A percentile compares a stretch with the other conserved stretches of the same genome.
Evolutionary conservation across 2,329 filamentous ascomycete genomes (phyloP).

Genomic region (Beauveria brongniartii): DNA sequence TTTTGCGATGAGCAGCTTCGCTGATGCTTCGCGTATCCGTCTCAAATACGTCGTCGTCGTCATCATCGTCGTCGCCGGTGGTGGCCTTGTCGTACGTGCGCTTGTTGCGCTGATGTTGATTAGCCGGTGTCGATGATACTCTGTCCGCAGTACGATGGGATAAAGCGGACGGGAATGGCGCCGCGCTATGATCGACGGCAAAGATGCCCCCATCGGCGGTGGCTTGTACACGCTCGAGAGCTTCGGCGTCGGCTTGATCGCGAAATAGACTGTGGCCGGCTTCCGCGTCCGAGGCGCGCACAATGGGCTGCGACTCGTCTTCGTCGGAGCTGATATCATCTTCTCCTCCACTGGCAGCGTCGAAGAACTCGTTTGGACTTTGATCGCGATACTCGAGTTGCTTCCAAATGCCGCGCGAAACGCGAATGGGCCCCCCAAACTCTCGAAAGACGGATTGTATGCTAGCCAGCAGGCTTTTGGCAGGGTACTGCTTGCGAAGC

Average conservation of each 20-base stretch:
- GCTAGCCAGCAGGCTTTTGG: not conserved
- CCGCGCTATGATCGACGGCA: not conserved
- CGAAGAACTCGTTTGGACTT: not conserved
- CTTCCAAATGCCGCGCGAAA: not conserved
- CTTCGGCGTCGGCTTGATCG: not conserved
- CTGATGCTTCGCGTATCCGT: slow-evolving; percentile 18
- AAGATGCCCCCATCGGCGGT: not conserved
- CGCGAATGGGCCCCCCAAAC: not conserved
- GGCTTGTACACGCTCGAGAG: not conserved
- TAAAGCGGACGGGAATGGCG: not conserved
- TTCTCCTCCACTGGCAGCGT: slow-evolving; percentile 11
- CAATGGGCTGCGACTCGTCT: slow-evolving; percentile 11
- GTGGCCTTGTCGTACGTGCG: not conserved
- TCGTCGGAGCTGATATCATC: slow-evolving; percentile 16
- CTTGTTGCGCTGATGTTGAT: not conserved
- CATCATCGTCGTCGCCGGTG: slow-evolving; percentile 9
- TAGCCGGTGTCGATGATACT: too few relatives aligned
- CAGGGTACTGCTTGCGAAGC: not conserved
- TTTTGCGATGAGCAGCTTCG: slow-evolving; percentile 17
- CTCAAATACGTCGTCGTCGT: slow-evolving; percentile 22
- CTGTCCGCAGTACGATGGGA: not conserved
- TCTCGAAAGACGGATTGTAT: not conserved
- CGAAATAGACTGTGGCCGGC: not conserved
- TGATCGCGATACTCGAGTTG: not conserved
- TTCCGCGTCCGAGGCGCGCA: not conserved